Conservation (phyloP, 768 basidiomycete genomes). For the Termitomyces sp. region DNA sequence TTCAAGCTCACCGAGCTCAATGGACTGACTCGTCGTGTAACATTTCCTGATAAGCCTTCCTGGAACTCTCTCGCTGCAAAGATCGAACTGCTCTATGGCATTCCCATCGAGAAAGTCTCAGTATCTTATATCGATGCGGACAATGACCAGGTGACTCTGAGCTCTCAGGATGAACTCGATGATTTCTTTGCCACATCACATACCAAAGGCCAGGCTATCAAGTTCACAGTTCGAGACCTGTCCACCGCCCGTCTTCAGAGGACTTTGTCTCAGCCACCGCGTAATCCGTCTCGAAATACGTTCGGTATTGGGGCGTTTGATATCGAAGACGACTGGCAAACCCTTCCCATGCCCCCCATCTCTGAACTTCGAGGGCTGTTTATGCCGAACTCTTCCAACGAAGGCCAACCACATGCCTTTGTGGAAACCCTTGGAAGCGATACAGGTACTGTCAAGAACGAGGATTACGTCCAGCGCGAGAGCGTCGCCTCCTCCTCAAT, state of each 20-base stretch:
- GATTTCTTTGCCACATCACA: constrained; percentile 55
- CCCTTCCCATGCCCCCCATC: constrained; percentile 39
- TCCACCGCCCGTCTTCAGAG: constrained; percentile 29
- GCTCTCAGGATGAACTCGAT: constrained; percentile 72
- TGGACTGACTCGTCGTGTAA: constrained; percentile 57
- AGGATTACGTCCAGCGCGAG: constrained; percentile 21
- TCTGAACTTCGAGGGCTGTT: constrained; percentile 37
- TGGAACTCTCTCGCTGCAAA: constrained; percentile 26
- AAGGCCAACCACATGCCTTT: constrained; percentile 55
- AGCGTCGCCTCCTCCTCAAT: constrained; percentile 30
- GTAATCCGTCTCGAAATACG: constrained; percentile 47
- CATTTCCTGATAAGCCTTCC: constrained; percentile 7
- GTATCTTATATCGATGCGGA: constrained; percentile 74
- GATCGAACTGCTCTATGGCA: constrained; percentile 47
- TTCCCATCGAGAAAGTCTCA: constrained; percentile 55
- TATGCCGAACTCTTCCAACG: constrained; percentile 21
- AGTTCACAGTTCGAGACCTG: constrained; percentile 65
- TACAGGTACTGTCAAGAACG: constrained; percentile 22
- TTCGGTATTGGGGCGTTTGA: constrained; percentile 49
- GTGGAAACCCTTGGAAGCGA: constrained; percentile 52
- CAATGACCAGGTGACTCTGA: constrained; percentile 74
- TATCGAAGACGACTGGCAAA: constrained; percentile 66
- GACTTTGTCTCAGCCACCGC: constrained; percentile 28
- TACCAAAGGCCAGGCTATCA: constrained; percentile 35
- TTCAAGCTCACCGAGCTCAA: constrained; percentile 66